Conservation (phyloP, 305 asterid species). For the Fraxinus sp. region DNA sequence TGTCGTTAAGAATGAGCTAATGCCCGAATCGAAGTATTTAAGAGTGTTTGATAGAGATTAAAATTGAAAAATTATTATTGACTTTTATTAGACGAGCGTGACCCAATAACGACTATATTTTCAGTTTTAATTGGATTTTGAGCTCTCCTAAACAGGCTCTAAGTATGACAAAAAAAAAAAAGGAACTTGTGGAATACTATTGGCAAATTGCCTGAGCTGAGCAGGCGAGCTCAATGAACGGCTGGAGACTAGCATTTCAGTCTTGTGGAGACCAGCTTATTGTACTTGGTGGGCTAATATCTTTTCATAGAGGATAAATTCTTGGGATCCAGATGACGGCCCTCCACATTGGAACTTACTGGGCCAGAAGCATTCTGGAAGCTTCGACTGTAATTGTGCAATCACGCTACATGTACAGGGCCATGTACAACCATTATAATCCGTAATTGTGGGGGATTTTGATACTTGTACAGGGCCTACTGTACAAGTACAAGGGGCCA, state of each 20-base stretch:
- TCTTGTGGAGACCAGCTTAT: conserved; percentile 79
- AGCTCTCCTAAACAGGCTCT: too few species aligned
- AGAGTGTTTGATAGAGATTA: too few species aligned
- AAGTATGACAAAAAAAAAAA: conserved; percentile 43
- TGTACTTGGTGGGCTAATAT: conserved; percentile 84
- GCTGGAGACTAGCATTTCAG: conserved; percentile 93
- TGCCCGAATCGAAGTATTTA: conserved; percentile 66
- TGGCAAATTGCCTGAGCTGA: conserved; percentile 63
- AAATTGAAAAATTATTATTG: too few species aligned
- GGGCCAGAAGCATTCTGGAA: conserved; percentile 60
- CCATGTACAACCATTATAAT: not conserved
- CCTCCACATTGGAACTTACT: conserved; percentile 75
- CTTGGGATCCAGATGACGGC: conserved; percentile 77
- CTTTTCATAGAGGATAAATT: conserved; percentile 63
- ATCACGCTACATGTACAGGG: too few species aligned
- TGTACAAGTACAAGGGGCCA: not conserved
- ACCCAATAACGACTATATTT: too few species aligned
- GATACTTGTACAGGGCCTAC: too few species aligned
- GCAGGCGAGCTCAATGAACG: conserved; percentile 68
- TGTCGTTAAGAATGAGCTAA: conserved; percentile 66
- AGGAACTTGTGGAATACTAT: conserved; percentile 25
- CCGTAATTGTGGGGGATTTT: not conserved
- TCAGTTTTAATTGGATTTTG: too few species aligned
- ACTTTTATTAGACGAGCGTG: too few species aligned
- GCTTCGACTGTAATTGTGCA: conserved; percentile 80